Percentiles rank a stretch among this genome's conserved stretches.
These are phyloP conservation scores for Fusarium fracticaudum DNA, from an alignment of 2,329 filamentous ascomycete genomes.

Conservation along the genomic window DNA sequence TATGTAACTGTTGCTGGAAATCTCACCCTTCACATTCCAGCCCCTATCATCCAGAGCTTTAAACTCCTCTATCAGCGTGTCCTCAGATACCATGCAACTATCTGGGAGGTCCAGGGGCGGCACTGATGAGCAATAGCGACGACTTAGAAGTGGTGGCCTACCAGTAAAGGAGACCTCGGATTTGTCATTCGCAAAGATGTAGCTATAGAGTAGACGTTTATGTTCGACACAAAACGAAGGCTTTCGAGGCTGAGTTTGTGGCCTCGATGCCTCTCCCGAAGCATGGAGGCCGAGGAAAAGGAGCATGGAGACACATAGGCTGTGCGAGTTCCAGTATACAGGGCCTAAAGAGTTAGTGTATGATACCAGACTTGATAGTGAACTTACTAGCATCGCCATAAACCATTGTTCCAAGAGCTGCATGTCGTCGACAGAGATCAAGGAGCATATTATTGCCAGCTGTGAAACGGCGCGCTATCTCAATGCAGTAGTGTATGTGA, in stretches of 20 bases:
- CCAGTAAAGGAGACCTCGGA: slow-evolving; percentile 62
- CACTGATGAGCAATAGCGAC: slow-evolving; percentile 63
- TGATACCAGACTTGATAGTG: background rate
- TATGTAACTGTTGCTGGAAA: slow-evolving; percentile 57
- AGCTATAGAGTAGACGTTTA: slow-evolving; percentile 46
- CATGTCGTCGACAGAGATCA: slow-evolving; percentile 47
- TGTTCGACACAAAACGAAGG: slow-evolving; percentile 49
- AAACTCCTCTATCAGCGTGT: slow-evolving; percentile 35
- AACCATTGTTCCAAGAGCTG: slow-evolving; percentile 49
- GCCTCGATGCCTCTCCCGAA: slow-evolving; percentile 19
- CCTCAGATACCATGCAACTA: slow-evolving; percentile 57
- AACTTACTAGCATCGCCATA: slow-evolving; percentile 53
- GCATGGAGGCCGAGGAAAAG: slow-evolving; percentile 51
- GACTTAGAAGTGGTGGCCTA: slow-evolving; percentile 61
- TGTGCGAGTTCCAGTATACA: slow-evolving; percentile 51
- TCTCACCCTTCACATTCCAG: slow-evolving; percentile 59
- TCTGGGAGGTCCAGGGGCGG: slow-evolving; percentile 65
- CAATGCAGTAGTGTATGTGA: slow-evolving; percentile 45
- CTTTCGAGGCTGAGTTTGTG: background rate
- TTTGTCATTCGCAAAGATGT: slow-evolving; percentile 59
- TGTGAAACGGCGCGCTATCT: slow-evolving; percentile 41
- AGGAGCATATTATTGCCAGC: slow-evolving; percentile 51
- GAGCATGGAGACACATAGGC: slow-evolving; percentile 49
- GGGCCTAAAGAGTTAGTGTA: slow-evolving; percentile 40
- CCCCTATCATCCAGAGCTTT: slow-evolving; percentile 57